Evolutionary conservation across 192 early-diverging fungal genomes (phyloP), one percentile per base, ranked within the genome.

Genomic region (Coemansia sp.): DNA sequence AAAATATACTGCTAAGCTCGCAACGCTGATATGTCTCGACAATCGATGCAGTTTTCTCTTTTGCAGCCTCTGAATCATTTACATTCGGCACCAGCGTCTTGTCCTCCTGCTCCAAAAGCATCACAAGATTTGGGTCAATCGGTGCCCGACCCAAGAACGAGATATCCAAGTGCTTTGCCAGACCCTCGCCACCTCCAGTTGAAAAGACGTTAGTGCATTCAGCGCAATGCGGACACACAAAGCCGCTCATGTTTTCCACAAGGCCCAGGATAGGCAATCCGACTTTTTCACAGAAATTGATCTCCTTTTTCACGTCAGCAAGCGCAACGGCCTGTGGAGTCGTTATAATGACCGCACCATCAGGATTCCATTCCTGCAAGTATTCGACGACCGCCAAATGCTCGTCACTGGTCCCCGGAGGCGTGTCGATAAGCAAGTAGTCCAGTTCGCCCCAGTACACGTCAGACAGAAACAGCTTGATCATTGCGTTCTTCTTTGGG

Each of bases 401-500:
- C 76, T 99, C 97, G 82, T 99, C 97, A 33, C 92, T 94, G 0
- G 97, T 99, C 8, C 96, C 94, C 26, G 97, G 97, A 52, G 97
- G 97, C 28, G 97, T 99, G 81, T 99, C 96, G 52, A 98, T 91
- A 30, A 98, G 80, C 25, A 99, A 79, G 61, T 93, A 99, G 68
- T 99, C 96, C 31, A 97, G 82, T 18, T 93, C 88, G 30, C 97
- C 96, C 95, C 96, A 99, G 79, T 90, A 93, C 0, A 98, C 96
- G 66, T 99, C 95, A 34, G 91, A 86, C 58, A 99, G 74, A 60
- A 99, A 98, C 79, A 96, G 97, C 63, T 93, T 93, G 74, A 99
- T 99, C 89, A 99, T 94, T 8, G 94, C 95, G 77, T 91, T 97
- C 86, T 99, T 99, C 71, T 99, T 99, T 31, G 97, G 94, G 3